phyloP scores from a whole-genome alignment of 495 filamentous ascomycete species.

The Xylaria venustula region DNA sequence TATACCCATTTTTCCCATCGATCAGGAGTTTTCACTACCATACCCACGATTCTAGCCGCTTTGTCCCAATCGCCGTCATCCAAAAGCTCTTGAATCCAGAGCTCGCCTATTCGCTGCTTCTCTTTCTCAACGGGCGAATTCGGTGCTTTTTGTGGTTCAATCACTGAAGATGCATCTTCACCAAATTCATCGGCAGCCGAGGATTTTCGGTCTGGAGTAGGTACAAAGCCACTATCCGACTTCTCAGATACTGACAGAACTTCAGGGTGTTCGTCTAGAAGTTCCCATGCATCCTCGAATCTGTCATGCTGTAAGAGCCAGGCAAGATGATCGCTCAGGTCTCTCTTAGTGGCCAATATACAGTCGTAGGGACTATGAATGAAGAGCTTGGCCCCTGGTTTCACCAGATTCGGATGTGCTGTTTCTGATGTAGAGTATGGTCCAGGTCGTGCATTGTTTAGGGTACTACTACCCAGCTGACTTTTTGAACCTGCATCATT shows the following conservation, averaged over 20 bases:
- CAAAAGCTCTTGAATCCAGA: constrained; percentile 86
- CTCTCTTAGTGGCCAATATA: constrained; percentile 79
- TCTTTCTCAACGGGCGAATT: constrained; percentile 75
- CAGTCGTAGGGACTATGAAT: constrained; percentile 96
- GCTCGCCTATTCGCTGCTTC: constrained; percentile 86
- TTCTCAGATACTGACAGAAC: constrained; percentile 46
- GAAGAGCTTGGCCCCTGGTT: constrained; percentile 85
- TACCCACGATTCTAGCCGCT: constrained; percentile 75
- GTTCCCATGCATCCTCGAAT: constrained; percentile 83
- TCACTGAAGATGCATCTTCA: constrained; percentile 69
- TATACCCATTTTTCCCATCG: constrained; percentile 95
- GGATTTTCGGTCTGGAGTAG: constrained; percentile 48
- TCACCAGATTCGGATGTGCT: constrained; percentile 47
- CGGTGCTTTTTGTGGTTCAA: constrained; percentile 44
- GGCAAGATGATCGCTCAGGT: constrained; percentile 75
- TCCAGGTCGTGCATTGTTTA: constrained; percentile 27
- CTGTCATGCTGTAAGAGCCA: constrained; percentile 79
- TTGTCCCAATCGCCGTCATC: constrained; percentile 67
- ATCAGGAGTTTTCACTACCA: constrained; percentile 72
- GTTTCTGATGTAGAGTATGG: constrained; percentile 15
- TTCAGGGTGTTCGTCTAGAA: constrained; percentile 83
- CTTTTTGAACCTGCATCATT: constrained; percentile 39
- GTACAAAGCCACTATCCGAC: constrained; percentile 31
- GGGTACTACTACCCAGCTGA: constrained; percentile 22
- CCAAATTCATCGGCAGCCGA: constrained; percentile 70